Base-by-base conservation (phyloP, 139 green algal genomes). In the Bryopsis sp. region DNA sequence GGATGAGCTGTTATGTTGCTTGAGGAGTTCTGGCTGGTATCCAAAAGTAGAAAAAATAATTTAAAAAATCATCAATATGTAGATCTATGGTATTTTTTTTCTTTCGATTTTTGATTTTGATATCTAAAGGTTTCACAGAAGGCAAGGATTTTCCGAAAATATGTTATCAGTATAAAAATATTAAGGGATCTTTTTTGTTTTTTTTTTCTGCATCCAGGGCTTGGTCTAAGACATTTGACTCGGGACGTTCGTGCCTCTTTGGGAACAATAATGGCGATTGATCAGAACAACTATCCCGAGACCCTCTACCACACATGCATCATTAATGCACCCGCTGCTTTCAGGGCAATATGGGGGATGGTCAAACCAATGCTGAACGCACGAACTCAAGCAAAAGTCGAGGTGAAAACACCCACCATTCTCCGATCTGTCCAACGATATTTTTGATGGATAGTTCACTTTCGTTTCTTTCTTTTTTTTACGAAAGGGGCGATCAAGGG, bases 281-380 rank as follows among this genome's bases (percentile, higher is more conserved):
- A 83, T 65, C 81, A 89, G 70, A 83, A 93, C 77, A 89, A 94
- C 75, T 95, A 93, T 72, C 88, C 88, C 2, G 88, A 96, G 81
- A 89, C 87, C 48, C 73, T 95, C 75, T 84, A 77, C n/a, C 75
- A 82, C 58, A 90, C 86, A 29, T 84, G 84, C 72, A 92, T 95
- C 72, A 88, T 95, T 73, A 95, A 95, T 78, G 88, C 86, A 3
- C 86, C 86, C 19, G 47, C 62, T 47, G 74, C 85, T 36, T 95
- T 95, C 78, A 78, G 83, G 47, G 73, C 86, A 61, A 71, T 95
- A 2, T 95, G 78, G 75, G 58, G 39, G 2, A 26, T 88, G 29
- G 76, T 95, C 2, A 91, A 91, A 74, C 75, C 78, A 26, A 81
- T 92, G 54, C 72, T 95, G 33, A 86, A 94, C 60, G 26, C 71